Percentiles rank a stretch among this genome's conserved stretches.
phyloP scores from a whole-genome alignment of 495 filamentous ascomycete species.

The Mycothermus thermophilus region DNA sequence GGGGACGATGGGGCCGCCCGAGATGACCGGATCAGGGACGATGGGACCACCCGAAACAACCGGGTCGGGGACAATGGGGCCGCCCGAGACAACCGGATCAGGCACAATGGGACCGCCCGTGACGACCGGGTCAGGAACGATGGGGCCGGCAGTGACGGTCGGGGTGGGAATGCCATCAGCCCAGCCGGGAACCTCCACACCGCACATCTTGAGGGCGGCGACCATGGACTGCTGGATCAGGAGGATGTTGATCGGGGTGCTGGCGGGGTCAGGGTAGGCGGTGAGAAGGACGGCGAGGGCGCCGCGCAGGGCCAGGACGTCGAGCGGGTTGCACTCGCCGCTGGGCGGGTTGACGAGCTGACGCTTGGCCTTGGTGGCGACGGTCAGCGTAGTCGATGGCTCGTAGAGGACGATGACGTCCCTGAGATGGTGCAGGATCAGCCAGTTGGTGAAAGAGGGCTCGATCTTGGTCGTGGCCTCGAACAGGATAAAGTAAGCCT shows the following conservation, averaged over 20 bases:
- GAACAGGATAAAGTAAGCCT: slow-evolving; percentile 8
- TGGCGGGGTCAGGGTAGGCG: slow-evolving; percentile 11
- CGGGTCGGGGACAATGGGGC: slow-evolving; percentile 1
- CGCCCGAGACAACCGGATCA: slow-evolving; percentile 6
- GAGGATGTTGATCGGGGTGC: slow-evolving; percentile 9
- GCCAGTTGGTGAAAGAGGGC: slow-evolving; percentile 14
- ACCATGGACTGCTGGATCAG: slow-evolving; percentile 14
- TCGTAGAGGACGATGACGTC: slow-evolving; percentile 20
- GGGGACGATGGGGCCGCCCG: slow-evolving; percentile 10
- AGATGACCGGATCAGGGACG: slow-evolving; percentile 15
- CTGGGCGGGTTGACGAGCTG: slow-evolving; percentile 15
- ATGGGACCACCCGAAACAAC: slow-evolving; percentile 10
- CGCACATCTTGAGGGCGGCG: slow-evolving; percentile 13
- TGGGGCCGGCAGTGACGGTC: slow-evolving; percentile 16
- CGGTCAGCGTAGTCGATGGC: slow-evolving; percentile 5
- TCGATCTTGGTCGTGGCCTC: background rate
- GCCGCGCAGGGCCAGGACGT: slow-evolving; percentile 9
- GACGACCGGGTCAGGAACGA: slow-evolving; percentile 18
- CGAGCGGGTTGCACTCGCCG: slow-evolving; percentile 7
- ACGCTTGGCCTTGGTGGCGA: slow-evolving; percentile 13
- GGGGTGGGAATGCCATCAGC: slow-evolving; percentile 14
- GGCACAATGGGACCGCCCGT: slow-evolving; percentile 17
- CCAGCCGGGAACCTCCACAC: slow-evolving; percentile 13
- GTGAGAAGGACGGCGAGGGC: slow-evolving; percentile 9
- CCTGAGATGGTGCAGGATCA: slow-evolving; percentile 14